These are phyloP conservation scores for Fistulifera solaris DNA, from an alignment of 108 stramenopile genomes.

Conservation along the genomic window DNA sequence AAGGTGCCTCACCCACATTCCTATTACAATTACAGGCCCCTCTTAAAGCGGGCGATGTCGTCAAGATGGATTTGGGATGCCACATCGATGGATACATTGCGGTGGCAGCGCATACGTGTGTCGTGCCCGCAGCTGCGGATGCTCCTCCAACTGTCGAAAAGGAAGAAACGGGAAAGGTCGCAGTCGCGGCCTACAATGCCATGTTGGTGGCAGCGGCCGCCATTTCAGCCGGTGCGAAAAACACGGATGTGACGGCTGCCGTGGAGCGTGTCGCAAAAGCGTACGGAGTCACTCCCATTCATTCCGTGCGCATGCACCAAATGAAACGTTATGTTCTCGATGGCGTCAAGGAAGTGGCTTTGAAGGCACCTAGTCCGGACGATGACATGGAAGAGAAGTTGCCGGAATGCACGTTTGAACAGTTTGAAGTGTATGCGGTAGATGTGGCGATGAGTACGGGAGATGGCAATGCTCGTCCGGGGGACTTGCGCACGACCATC, in stretches of 20 bases:
- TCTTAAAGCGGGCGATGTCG: slow-evolving; percentile 92
- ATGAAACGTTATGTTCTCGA: slow-evolving; percentile 98
- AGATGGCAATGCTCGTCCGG: slow-evolving; percentile 91
- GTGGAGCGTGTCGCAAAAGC: slow-evolving; percentile 86
- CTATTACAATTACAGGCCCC: slow-evolving; percentile 31
- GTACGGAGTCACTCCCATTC: slow-evolving; percentile 91
- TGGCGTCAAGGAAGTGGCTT: slow-evolving; percentile 90
- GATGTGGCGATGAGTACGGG: slow-evolving; percentile 96
- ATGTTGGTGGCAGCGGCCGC: slow-evolving; percentile 87
- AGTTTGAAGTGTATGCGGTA: slow-evolving; percentile 90
- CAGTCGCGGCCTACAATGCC: slow-evolving; percentile 93
- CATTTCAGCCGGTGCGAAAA: slow-evolving; percentile 88
- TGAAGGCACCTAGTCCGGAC: slow-evolving; percentile 68
- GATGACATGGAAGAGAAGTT: slow-evolving; percentile 74
- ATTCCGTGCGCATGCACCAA: slow-evolving; percentile 96
- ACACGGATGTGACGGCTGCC: slow-evolving; percentile 85
- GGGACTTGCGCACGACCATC: slow-evolving; percentile 87
- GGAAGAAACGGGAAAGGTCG: slow-evolving; percentile 70
- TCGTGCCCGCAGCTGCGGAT: slow-evolving; percentile 62
- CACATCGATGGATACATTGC: slow-evolving; percentile 99
- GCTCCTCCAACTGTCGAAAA: slow-evolving; percentile 30
- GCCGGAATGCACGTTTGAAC: slow-evolving; percentile 76
- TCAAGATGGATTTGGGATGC: slow-evolving; percentile 98
- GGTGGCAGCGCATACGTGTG: slow-evolving; percentile 93
- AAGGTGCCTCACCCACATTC: background rate